A percentile compares a stretch with the other conserved stretches of the same genome.
Evolutionary conservation across 495 filamentous ascomycete genomes (phyloP).

Genomic region (Podospora pseudocomata): DNA sequence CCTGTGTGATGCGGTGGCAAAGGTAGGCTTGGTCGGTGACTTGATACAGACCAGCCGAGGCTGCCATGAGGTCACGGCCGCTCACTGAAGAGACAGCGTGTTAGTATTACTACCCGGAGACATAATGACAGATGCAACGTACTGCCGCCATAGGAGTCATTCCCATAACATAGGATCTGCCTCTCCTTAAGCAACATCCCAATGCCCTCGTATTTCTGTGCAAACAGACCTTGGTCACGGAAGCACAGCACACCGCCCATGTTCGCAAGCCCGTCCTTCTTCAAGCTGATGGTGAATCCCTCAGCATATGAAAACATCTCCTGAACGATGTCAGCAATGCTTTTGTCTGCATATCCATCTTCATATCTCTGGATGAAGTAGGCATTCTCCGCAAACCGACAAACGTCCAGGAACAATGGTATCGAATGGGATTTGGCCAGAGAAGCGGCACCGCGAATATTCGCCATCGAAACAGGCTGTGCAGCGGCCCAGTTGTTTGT

Average conservation of each 20-base stretch:
- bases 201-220: constrained; percentile 8
- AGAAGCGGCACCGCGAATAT: neutral
- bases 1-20: constrained; percentile 8
- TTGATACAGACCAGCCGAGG: constrained; percentile 12
- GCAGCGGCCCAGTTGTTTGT: constrained; percentile 9
- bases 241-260: constrained; percentile 13
- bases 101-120: neutral
- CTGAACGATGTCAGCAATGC: constrained; percentile 11
- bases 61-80: constrained; percentile 12
- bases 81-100: neutral
- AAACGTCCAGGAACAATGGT: constrained; percentile 5
- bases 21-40: constrained; percentile 11
- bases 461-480: constrained; percentile 8
- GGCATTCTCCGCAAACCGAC: constrained; percentile 11
- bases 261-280: constrained; percentile 14
- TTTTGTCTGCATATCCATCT: constrained; percentile 9
- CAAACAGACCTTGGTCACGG: constrained; percentile 11
- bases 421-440: neutral
- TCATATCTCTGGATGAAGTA: constrained; percentile 14
- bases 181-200: constrained; percentile 12
- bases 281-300: constrained; percentile 14
- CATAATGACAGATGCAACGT: neutral
- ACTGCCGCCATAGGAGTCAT: constrained; percentile 14
- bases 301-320: constrained; percentile 10
- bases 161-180: constrained; percentile 11